Percentiles rank a stretch among this genome's conserved stretches.
phyloP scores from a whole-genome alignment of 331 rosid genomes.

The Rosa hybrid region DNA sequence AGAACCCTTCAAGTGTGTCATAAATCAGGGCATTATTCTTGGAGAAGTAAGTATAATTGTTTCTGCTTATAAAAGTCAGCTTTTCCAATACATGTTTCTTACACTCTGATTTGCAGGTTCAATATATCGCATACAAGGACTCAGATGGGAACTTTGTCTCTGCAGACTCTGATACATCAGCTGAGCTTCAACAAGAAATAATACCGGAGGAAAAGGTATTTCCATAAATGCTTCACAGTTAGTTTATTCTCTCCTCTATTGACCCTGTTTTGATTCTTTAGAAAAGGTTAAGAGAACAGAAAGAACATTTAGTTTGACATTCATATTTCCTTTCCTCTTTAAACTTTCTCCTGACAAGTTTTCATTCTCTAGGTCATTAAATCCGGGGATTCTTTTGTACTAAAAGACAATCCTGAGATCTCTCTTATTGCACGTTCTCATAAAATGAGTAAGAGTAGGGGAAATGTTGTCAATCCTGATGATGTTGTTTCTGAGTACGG shows the following conservation, averaged over 20 bases:
- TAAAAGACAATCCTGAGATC: conserved; percentile 78
- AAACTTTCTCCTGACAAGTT: neutral
- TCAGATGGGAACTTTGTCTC: conserved; percentile 71
- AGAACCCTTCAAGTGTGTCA: conserved; percentile 97
- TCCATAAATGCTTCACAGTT: conserved; percentile 24
- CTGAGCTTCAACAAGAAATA: conserved; percentile 58
- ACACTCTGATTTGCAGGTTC: conserved; percentile 72
- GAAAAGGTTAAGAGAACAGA: neutral
- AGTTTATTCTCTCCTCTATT: neutral
- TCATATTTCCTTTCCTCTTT: neutral
- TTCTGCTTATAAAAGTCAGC: neutral
- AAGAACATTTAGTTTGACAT: neutral
- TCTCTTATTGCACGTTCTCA: conserved; percentile 80
- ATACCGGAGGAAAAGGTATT: conserved; percentile 73
- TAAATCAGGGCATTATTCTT: conserved; percentile 96
- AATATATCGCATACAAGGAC: conserved; percentile 77
- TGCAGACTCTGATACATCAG: conserved; percentile 52
- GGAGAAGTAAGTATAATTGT: conserved; percentile 73
- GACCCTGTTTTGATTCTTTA: neutral
- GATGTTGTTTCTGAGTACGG: conserved; percentile 93
- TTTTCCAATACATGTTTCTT: conserved; percentile 28
- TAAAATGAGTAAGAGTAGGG: conserved; percentile 98
- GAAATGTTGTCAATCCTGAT: conserved; percentile 94
- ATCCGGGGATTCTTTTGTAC: conserved; percentile 79
- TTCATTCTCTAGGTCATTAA: conserved; percentile 56